A percentile compares a stretch with the other conserved stretches of the same genome.
These are phyloP conservation scores for Iberis pinnata DNA, from an alignment of 345 rosid species.

Conservation along the genomic window DNA sequence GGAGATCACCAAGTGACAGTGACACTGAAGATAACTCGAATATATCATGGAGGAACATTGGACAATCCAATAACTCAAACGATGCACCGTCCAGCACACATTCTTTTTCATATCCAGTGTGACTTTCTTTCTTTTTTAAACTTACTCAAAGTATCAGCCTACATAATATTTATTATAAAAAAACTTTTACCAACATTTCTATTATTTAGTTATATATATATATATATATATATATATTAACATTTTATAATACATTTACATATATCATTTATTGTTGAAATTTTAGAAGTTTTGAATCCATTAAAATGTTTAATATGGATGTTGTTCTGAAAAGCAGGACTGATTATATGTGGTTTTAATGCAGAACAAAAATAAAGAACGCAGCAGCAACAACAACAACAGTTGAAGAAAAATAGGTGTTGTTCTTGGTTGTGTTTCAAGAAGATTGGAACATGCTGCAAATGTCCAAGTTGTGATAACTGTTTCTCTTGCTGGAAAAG, in stretches of 20 bases:
- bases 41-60: slow-evolving; percentile 25
- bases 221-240: no score
- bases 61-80: slow-evolving; percentile 21
- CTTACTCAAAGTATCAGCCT: no score
- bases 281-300: no score
- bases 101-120: slow-evolving; percentile 27
- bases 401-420: slow-evolving; percentile 29
- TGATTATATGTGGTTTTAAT: neutral
- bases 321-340: neutral
- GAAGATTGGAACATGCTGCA: slow-evolving; percentile 12
- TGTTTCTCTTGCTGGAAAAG: slow-evolving; percentile 23
- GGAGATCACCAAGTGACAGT: no score
- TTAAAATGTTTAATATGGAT: no score
- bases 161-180: no score
- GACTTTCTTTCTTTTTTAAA: neutral
- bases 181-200: no score
- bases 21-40: slow-evolving; percentile 23
- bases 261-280: neutral
- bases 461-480: slow-evolving; percentile 22
- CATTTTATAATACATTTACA: no score
- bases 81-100: slow-evolving; percentile 18
- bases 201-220: no score
- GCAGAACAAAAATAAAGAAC: slow-evolving; percentile 24
- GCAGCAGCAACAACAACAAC: slow-evolving; percentile 21
- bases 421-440: slow-evolving; percentile 30